Percentiles rank a stretch among this genome's conserved stretches.
Conservation (phyloP, 192 early-diverging fungal genomes). For the Rhizophagus clarus region DNA sequence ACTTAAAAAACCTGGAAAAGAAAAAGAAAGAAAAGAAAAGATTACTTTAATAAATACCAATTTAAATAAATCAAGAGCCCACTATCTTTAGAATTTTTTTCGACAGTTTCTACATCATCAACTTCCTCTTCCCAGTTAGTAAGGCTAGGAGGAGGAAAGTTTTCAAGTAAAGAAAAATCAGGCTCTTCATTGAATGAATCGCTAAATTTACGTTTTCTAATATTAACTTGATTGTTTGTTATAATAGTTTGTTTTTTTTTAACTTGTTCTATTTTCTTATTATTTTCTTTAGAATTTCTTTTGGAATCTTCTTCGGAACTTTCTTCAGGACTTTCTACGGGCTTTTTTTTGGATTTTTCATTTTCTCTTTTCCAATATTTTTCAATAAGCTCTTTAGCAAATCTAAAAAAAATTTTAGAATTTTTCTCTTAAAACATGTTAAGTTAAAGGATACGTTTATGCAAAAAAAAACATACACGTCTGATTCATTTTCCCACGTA, state of each 20-base stretch:
- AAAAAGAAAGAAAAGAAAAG: no score
- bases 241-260: neutral
- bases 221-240: neutral
- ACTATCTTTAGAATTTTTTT: neutral
- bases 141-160: neutral
- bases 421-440: neutral
- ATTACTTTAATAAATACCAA: conserved; percentile 3
- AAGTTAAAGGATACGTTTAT: neutral
- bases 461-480: conserved; percentile 36
- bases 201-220: neutral
- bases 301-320: neutral
- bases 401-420: neutral
- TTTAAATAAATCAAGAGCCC: conserved; percentile 10
- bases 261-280: neutral
- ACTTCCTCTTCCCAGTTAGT: conserved; percentile 25
- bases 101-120: conserved; percentile 18
- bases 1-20: no score
- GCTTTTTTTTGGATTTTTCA: neutral
- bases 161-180: neutral
- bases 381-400: conserved; percentile 15
- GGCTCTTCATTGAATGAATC: neutral
- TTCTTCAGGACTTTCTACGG: neutral
- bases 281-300: neutral
- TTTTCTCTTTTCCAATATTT: conserved; percentile 2
- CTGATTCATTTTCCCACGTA: conserved; percentile 62